Conservation (phyloP, 495 filamentous ascomycete genomes). For the Aspergillus bertholletiae region DNA sequence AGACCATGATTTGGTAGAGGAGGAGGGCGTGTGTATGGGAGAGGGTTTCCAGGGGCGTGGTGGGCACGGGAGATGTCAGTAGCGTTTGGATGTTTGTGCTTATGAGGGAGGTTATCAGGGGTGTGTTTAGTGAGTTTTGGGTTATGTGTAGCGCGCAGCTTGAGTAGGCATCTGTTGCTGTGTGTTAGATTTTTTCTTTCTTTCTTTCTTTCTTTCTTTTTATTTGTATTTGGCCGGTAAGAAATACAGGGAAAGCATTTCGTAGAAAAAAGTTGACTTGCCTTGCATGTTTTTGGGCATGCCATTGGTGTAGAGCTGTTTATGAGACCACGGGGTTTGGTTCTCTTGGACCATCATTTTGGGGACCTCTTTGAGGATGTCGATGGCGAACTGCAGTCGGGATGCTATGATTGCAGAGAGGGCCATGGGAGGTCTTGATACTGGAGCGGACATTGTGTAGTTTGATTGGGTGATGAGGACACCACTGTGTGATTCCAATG, state of each 20-base stretch:
- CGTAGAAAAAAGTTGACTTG: conserved; percentile 17
- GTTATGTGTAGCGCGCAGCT: conserved; percentile 48
- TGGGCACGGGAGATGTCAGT: conserved; percentile 27
- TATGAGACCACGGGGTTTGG: conserved; percentile 48
- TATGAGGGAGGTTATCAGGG: conserved; percentile 40
- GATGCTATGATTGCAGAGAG: conserved; percentile 23
- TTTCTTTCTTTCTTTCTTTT: not conserved
- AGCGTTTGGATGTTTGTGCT: conserved; percentile 35
- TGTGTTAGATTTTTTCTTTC: not conserved
- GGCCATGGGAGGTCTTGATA: conserved; percentile 4
- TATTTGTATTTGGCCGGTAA: not conserved
- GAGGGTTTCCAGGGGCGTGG: conserved; percentile 19
- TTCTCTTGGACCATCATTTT: conserved; percentile 45
- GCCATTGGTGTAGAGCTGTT: conserved; percentile 36
- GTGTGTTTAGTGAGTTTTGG: conserved; percentile 41
- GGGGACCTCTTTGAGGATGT: conserved; percentile 35
- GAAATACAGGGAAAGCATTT: too few species aligned
- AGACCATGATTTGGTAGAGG: conserved; percentile 43
- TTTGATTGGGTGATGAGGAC: not conserved
- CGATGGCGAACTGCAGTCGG: conserved; percentile 43
- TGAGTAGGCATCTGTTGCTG: conserved; percentile 40
- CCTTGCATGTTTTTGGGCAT: conserved; percentile 51
- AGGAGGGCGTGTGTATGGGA: conserved; percentile 34
- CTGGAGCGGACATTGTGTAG: conserved; percentile 3
- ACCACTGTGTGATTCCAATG: not conserved